Conservation (phyloP, 2,329 filamentous ascomycete genomes). For the Penicillium sp. region DNA sequence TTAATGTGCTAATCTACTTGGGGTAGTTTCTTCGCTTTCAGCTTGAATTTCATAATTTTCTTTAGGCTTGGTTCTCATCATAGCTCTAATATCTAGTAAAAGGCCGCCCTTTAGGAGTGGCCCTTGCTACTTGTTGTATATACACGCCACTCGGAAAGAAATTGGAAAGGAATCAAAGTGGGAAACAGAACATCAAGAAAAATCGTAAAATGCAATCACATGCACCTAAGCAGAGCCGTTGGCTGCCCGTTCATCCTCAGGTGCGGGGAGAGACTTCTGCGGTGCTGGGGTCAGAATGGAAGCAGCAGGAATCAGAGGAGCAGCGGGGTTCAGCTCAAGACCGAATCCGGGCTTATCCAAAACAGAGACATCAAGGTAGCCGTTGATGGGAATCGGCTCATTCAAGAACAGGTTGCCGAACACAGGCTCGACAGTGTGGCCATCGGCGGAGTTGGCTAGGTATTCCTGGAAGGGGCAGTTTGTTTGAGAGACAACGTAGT, state of each 20-base stretch:
- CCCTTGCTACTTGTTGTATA: slow-evolving; percentile 8
- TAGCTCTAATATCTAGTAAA: too few relatives aligned
- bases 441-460: slow-evolving; percentile 87
- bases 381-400: slow-evolving; percentile 83
- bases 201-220: not conserved
- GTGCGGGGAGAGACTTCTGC: slow-evolving; percentile 46
- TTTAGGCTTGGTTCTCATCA: too few relatives aligned
- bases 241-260: slow-evolving; percentile 25
- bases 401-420: slow-evolving; percentile 90
- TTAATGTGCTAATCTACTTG: too few relatives aligned
- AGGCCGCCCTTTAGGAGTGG: too few relatives aligned
- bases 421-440: slow-evolving; percentile 84
- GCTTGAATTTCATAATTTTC: too few relatives aligned
- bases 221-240: slow-evolving; percentile 22
- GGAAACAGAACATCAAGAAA: slow-evolving; percentile 4
- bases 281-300: slow-evolving; percentile 71
- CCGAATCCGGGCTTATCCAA: slow-evolving; percentile 91
- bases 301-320: slow-evolving; percentile 75
- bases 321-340: slow-evolving; percentile 79
- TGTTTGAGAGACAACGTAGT: slow-evolving; percentile 90
- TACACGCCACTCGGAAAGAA: slow-evolving; percentile 18
- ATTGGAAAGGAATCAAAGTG: slow-evolving; percentile 5
- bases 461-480: slow-evolving; percentile 97
- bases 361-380: slow-evolving; percentile 75
- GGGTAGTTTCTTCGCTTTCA: too few relatives aligned